A percentile compares a stretch with the other conserved stretches of the same genome.
Conservation (phyloP, 306 rosid species). For the Cucumis cinereus region DNA sequence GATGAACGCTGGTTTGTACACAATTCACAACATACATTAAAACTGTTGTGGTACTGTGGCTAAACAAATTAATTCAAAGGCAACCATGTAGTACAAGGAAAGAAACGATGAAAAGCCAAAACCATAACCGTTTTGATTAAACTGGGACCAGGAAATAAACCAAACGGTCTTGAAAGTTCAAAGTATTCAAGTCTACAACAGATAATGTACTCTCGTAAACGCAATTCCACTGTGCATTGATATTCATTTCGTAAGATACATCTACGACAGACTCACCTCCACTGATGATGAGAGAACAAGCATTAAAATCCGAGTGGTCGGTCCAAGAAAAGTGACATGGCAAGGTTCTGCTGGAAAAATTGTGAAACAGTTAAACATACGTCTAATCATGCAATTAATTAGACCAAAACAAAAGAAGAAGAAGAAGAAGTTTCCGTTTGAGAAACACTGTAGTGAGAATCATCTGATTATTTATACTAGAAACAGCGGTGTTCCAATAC, state of each 20-base stretch:
- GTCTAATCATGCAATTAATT: background rate
- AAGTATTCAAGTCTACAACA: background rate
- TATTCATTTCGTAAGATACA: background rate
- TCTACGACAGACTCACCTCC: constrained; percentile 31
- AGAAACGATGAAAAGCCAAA: background rate
- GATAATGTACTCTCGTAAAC: background rate
- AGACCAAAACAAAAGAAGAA: background rate
- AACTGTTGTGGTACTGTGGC: background rate
- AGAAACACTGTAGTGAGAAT: background rate
- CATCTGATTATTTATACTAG: background rate
- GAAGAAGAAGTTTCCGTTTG: background rate
- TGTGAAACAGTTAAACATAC: background rate
- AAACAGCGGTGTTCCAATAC: background rate
- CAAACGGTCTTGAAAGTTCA: background rate
- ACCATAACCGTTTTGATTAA: background rate
- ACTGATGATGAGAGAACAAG: constrained; percentile 6
- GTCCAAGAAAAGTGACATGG: constrained; percentile 31
- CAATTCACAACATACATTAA: background rate
- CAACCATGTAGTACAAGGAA: background rate
- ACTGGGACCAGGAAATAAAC: background rate
- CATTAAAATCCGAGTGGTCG: constrained; percentile 27
- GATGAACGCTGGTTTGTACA: background rate
- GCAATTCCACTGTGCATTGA: background rate
- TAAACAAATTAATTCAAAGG: background rate
- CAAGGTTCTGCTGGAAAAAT: constrained; percentile 33